Conservation (phyloP, 2,329 filamentous ascomycete genomes). For the Colletotrichum tropicale region DNA sequence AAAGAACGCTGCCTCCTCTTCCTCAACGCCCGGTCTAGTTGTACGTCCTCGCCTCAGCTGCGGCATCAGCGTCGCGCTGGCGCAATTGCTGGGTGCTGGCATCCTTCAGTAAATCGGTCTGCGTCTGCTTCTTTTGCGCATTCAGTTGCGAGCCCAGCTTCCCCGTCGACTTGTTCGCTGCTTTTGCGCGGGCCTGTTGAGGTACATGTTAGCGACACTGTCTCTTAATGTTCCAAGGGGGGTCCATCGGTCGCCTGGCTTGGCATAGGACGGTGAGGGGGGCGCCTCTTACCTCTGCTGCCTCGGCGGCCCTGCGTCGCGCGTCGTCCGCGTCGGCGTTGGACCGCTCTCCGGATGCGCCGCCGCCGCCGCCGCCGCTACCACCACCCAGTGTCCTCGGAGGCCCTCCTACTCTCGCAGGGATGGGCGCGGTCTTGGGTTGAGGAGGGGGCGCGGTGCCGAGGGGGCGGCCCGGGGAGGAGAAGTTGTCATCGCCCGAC, state of each 20-base stretch:
- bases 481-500: slow-evolving; percentile 72
- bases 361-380: slow-evolving; percentile 36
- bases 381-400: slow-evolving; percentile 68
- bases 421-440: slow-evolving; percentile 55
- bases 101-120: slow-evolving; percentile 69
- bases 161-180: slow-evolving; percentile 61
- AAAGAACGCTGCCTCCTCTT: background rate
- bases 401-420: slow-evolving; percentile 57
- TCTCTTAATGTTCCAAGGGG: background rate
- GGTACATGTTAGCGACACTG: background rate
- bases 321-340: slow-evolving; percentile 58
- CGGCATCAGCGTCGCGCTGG: slow-evolving; percentile 71
- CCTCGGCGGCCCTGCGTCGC: slow-evolving; percentile 74
- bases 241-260: background rate
- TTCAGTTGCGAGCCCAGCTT: slow-evolving; percentile 75
- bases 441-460: slow-evolving; percentile 58
- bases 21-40: slow-evolving; percentile 30
- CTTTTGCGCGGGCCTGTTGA: slow-evolving; percentile 69
- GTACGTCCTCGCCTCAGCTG: slow-evolving; percentile 32
- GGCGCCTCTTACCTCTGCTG: slow-evolving; percentile 74
- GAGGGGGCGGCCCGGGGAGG: slow-evolving; percentile 74
- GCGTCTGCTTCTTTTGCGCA: slow-evolving; percentile 77
- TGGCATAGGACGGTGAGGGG: background rate
- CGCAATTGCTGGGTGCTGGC: slow-evolving; percentile 70
- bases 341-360: slow-evolving; percentile 24